Conservation (phyloP, 805 yeast genomes). For the Grigorovia transvaalensis region DNA sequence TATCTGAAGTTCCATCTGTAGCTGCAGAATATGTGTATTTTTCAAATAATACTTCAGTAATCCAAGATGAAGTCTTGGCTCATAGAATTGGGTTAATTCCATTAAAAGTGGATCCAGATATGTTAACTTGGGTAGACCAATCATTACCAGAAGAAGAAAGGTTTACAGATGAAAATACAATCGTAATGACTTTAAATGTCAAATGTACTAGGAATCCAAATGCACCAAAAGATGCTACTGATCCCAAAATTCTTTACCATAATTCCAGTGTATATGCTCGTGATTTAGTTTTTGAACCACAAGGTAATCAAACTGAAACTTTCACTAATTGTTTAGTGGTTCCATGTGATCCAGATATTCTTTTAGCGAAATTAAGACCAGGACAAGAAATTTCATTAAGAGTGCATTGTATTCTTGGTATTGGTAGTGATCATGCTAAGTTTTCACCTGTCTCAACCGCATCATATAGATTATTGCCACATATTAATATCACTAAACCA, state of each 20-base stretch:
- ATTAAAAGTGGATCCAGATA: conserved; percentile 82
- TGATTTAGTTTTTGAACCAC: conserved; percentile 84
- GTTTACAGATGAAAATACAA: conserved; percentile 80
- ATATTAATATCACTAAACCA: conserved; percentile 63
- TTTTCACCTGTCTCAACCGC: conserved; percentile 97
- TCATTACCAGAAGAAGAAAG: conserved; percentile 53
- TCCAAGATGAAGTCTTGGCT: conserved; percentile 94
- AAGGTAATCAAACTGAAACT: conserved; percentile 69
- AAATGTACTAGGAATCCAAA: conserved; percentile 78
- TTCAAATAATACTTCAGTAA: conserved; percentile 90
- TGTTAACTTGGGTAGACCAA: conserved; percentile 71
- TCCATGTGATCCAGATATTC: conserved; percentile 79
- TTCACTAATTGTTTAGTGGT: conserved; percentile 59
- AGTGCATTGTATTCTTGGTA: conserved; percentile 84
- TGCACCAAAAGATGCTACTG: conserved; percentile 66
- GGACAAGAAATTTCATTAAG: conserved; percentile 90
- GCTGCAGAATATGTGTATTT: conserved; percentile 89
- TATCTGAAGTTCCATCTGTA: conserved; percentile 90
- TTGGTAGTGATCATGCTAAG: conserved; percentile 94
- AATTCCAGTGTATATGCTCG: conserved; percentile 83
- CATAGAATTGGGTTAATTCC: conserved; percentile 93
- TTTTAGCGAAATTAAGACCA: conserved; percentile 87
- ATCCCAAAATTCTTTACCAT: conserved; percentile 74
- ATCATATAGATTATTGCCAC: conserved; percentile 85
- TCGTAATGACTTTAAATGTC: conserved; percentile 72